A percentile compares a stretch with the other conserved stretches of the same genome.
Conservation (phyloP, 495 filamentous ascomycete genomes). For the Penicillium robsamsonii region DNA sequence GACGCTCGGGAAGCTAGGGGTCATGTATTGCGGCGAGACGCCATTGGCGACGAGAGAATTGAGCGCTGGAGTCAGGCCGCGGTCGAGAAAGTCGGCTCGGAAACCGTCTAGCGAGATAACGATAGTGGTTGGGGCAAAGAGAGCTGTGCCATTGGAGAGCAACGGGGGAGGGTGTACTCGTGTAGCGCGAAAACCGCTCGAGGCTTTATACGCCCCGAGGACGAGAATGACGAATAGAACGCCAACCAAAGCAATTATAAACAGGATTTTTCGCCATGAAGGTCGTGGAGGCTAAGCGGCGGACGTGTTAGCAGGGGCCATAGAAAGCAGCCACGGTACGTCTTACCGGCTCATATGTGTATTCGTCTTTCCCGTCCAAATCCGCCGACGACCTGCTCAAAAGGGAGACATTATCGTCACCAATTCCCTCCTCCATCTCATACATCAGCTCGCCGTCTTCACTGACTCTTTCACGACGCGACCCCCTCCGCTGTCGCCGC, state of each 20-base stretch:
- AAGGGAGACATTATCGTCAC: constrained; percentile 57
- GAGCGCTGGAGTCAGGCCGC: constrained; percentile 79
- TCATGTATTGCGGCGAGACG: constrained; percentile 87
- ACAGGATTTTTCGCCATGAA: constrained; percentile 33
- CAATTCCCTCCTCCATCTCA: constrained; percentile 81
- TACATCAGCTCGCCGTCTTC: constrained; percentile 79
- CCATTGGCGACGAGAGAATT: constrained; percentile 76
- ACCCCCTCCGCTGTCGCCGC: constrained; percentile 40
- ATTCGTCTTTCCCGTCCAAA: constrained; percentile 36
- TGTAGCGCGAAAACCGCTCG: constrained; percentile 33
- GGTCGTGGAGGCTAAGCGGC: constrained; percentile 17
- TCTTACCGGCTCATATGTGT: constrained; percentile 33
- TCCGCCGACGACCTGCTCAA: constrained; percentile 46
- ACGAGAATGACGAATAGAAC: constrained; percentile 53
- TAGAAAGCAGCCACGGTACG: neutral
- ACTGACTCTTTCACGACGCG: constrained; percentile 41
- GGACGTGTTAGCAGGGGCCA: neutral
- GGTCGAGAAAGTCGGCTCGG: constrained; percentile 87
- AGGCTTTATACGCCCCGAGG: constrained; percentile 55
- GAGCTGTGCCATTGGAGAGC: constrained; percentile 66
- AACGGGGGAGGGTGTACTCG: constrained; percentile 23
- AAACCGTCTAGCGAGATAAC: constrained; percentile 95
- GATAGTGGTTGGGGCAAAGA: constrained; percentile 88
- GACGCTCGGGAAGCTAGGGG: constrained; percentile 89
- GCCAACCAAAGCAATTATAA: constrained; percentile 39